A percentile compares a stretch with the other conserved stretches of the same genome.
Conservation (phyloP, 129 eudicot genomes). For the Helichrysum umbraculigerum region DNA sequence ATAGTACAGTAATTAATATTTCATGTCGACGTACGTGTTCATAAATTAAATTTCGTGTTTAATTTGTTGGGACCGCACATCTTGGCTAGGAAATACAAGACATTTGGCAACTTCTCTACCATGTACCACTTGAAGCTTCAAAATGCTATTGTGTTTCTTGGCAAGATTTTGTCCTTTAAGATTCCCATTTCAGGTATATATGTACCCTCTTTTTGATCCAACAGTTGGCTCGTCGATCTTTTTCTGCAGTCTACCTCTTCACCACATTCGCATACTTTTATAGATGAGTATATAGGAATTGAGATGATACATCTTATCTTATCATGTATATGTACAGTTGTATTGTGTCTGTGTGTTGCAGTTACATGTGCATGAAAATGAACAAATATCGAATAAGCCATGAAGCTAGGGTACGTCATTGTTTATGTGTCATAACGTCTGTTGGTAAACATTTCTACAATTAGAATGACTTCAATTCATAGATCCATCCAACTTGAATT, state of each 20-base stretch:
- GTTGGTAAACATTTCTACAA: background rate
- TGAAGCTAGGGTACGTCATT: slow-evolving; percentile 27
- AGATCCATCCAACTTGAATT: background rate
- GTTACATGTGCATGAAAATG: slow-evolving; percentile 30
- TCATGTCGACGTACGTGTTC: too few species aligned
- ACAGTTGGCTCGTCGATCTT: background rate
- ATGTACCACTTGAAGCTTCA: slow-evolving; percentile 44
- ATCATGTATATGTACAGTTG: background rate
- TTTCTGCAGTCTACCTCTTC: background rate
- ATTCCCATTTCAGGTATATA: slow-evolving; percentile 25
- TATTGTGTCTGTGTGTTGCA: slow-evolving; percentile 1
- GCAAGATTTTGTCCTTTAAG: slow-evolving; percentile 7
- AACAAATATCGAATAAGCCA: background rate
- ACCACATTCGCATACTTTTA: slow-evolving; percentile 10
- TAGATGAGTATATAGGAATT: slow-evolving; percentile 1
- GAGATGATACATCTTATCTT: background rate
- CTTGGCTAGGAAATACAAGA: slow-evolving; percentile 27
- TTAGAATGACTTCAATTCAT: background rate
- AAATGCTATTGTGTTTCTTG: slow-evolving; percentile 38
- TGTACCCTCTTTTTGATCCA: slow-evolving; percentile 3
- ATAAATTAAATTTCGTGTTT: too few species aligned
- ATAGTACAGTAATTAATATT: too few species aligned
- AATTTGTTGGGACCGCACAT: slow-evolving; percentile 14
- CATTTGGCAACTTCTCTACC: slow-evolving; percentile 50
- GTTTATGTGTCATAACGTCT: slow-evolving; percentile 28